These are phyloP conservation scores for Neoconidiobolus thromboides DNA, from an alignment of 371 early-diverging fungal genomes.

Conservation along the genomic window DNA sequence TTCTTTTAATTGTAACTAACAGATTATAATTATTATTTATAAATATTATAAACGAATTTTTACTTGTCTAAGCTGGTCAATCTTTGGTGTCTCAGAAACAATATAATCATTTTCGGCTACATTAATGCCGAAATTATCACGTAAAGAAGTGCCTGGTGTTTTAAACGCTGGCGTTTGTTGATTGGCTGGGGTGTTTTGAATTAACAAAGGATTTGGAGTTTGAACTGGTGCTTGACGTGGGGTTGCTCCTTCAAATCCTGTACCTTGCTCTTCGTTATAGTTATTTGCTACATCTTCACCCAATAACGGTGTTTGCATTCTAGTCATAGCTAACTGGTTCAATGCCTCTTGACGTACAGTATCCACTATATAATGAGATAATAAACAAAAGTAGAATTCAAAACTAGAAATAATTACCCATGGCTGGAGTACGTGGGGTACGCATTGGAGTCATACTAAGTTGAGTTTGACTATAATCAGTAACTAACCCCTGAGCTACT, in stretches of 20 bases:
- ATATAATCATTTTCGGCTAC: conserved; percentile 12
- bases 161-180: background rate
- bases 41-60: conserved; percentile 14
- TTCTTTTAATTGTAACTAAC: conserved; percentile 13
- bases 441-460: conserved; percentile 14
- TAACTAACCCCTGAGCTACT: conserved; percentile 7
- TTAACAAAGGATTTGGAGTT: conserved; percentile 77
- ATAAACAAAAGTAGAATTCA: background rate
- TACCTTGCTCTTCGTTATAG: conserved; percentile 23
- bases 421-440: conserved; percentile 55
- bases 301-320: conserved; percentile 72
- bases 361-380: conserved; percentile 20
- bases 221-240: conserved; percentile 29
- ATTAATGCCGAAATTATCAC: conserved; percentile 30
- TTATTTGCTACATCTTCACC: conserved; percentile 30
- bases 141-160: conserved; percentile 9
- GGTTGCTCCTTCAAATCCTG: conserved; percentile 48
- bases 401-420: conserved; percentile 13
- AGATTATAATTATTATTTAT: conserved; percentile 1
- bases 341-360: conserved; percentile 60
- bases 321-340: conserved; percentile 54
- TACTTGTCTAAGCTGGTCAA: background rate
- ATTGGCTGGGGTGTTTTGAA: conserved; percentile 21
- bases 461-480: conserved; percentile 3
- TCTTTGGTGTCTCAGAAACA: background rate